Base-by-base conservation (phyloP, 164 flowering plant species). In the Malania oleifera region DNA sequence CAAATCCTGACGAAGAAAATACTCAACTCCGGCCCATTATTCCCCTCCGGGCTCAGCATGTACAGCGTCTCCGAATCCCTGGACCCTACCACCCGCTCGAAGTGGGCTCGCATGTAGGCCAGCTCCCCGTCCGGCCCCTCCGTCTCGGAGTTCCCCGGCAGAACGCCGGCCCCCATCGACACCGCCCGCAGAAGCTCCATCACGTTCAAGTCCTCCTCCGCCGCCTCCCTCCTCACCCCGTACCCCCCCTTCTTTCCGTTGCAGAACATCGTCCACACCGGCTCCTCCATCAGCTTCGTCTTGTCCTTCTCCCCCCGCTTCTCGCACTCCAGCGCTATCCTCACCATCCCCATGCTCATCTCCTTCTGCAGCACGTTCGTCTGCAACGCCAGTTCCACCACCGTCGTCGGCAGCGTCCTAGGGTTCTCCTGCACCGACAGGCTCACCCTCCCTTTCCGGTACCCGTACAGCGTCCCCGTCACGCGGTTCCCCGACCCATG, bases 151-250 rank as follows among this genome's bases (percentile, higher is more conserved):
- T 51, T 62, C 37, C 70, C 73, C 2, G 92, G 96, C 3, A 88
- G 57, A 2, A 86, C 90, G 0, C 96, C 96, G 0, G 90, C 96
- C 5, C 96, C 96, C 92, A 86, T 82, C 0, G 96, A 82, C 8
- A 75, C 77, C 0, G 81, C 72, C 37, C 57, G 73, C 13, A 89
- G 76, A 7, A 81, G 56, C 66, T 81, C 80, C 89, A 89, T 82
- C 1, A 84, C 73, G n/a, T 62, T 60, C 50, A 84, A 56, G 44
- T 89, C 96, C 56, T 80, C 89, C 31, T 81, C 87, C 1, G 72
- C 59, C 0, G 89, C 75, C 18, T 82, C 89, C 35, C 93, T 66
- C 59, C 66, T 77, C 9, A 79, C 76, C 1, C 79, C 86, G 38
- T 84, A 84, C 0, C 96, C 93, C 1, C 46, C 63, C 59, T 83